These are phyloP conservation scores for Plasmodium cynomolgi DNA, from an alignment of 169 alveolate genomes.

Conservation along the genomic window DNA sequence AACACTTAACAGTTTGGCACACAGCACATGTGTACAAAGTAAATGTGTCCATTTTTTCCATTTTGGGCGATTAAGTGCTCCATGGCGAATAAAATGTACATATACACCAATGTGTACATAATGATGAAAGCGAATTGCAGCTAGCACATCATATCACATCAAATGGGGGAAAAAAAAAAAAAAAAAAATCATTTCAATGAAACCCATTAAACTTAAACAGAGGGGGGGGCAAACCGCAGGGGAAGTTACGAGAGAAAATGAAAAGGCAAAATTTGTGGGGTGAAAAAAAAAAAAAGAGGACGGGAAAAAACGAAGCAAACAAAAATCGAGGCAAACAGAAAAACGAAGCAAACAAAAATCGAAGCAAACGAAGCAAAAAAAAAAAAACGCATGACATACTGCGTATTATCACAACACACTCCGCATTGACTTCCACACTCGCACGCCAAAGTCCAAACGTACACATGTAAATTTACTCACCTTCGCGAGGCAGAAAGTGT, in stretches of 20 bases:
- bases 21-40: neutral
- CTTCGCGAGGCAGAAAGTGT: neutral
- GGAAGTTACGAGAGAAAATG: neutral
- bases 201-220: neutral
- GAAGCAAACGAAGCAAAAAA: neutral
- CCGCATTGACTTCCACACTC: constrained; percentile 2
- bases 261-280: neutral
- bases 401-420: neutral
- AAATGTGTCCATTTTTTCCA: neutral
- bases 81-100: neutral
- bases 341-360: neutral
- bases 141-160: neutral
- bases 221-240: neutral
- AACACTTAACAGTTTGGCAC: neutral
- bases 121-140: neutral
- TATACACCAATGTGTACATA: neutral
- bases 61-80: neutral
- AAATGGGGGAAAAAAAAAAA: neutral
- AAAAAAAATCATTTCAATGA: neutral
- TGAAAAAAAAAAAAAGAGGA: no score
- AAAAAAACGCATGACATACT: neutral
- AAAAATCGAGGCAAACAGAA: neutral
- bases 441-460: neutral
- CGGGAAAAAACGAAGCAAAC: neutral
- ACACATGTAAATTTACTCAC: constrained; percentile 1